Evolutionary conservation across 2,329 filamentous ascomycete genomes (phyloP), one percentile per base, ranked within the genome.

Genomic region (Trichoderma aggressivum): DNA sequence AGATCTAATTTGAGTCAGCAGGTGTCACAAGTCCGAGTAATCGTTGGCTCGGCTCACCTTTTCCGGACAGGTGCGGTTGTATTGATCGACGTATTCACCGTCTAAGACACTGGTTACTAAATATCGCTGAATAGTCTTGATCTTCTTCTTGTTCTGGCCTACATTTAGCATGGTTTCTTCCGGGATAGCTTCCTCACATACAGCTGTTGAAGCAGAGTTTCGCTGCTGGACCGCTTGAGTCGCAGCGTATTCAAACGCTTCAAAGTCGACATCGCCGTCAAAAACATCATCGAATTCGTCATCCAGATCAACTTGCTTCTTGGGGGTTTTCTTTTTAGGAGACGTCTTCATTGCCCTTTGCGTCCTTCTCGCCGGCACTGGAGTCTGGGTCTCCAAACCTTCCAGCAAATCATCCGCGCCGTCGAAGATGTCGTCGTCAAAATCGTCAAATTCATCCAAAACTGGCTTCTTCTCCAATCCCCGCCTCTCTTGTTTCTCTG

Each of bases 121-220:
- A 82, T 97, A 97, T 75, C 95, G 91, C 81, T 97, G 94, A 77
- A 97, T 97, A 61, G 91, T 89, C 83, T 89, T 91, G 75, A 86
- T 84, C 80, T 90, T 92, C 79, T 86, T 83, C 79, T 84, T 87
- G 82, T 87, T 89, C 91, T 92, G 88, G 85, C 84, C 80, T 82
- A 82, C 79, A 78, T 85, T 94, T 90, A 94, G 92, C 83, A 86
- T 83, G 76, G 78, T 76, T 73, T 73, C 75, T 73, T 74, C 68
- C 72, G 64, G 71, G 71, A 68, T 64, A 61, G 58, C 60, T 58
- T 73, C 75, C 76, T 75, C 74, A 83, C 82, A 76, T 83, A 84
- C 82, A 78, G 77, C 76, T 78, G 75, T 76, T 71, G 76, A 75
- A 50, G 75, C 73, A 39, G 70, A 67, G 60, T 74, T 71, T 55